Evolutionary conservation across 495 filamentous ascomycete species (phyloP).

Genomic region (Penicillium mononematosum): DNA sequence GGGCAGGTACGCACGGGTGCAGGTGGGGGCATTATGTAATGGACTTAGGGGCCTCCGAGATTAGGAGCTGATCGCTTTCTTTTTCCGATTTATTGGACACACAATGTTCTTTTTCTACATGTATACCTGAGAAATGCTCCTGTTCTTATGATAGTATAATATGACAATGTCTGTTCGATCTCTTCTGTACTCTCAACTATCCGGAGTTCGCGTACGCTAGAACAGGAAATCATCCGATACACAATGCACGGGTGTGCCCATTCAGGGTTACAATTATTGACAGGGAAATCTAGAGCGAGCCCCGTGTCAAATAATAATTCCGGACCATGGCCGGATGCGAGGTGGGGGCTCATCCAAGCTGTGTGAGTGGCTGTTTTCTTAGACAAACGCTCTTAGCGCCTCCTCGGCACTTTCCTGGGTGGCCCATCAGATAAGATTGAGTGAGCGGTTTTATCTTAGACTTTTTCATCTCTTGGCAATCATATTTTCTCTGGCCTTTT

Average conservation of each 20-base stretch:
- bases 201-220: not conserved
- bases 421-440: conserved; percentile 13
- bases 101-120: not conserved
- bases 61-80: too few species aligned
- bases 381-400: not conserved
- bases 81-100: not conserved
- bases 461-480: not conserved
- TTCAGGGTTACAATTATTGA: not conserved
- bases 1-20: too few species aligned
- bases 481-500: not conserved
- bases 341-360: not conserved
- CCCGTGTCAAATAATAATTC: not conserved
- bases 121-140: not conserved
- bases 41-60: too few species aligned
- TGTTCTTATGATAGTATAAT: not conserved
- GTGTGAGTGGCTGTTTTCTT: not conserved
- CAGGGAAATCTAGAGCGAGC: not conserved
- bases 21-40: too few species aligned
- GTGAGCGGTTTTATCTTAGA: not conserved
- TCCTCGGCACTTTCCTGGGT: not conserved
- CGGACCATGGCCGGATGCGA: not conserved
- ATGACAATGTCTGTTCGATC: not conserved
- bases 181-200: not conserved
- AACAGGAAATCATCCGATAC: not conserved
- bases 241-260: not conserved